Evolutionary conservation across 106 monocot species (phyloP), one percentile per base, ranked within the genome.

Genomic region (Dendrobium chrysotoxum): DNA sequence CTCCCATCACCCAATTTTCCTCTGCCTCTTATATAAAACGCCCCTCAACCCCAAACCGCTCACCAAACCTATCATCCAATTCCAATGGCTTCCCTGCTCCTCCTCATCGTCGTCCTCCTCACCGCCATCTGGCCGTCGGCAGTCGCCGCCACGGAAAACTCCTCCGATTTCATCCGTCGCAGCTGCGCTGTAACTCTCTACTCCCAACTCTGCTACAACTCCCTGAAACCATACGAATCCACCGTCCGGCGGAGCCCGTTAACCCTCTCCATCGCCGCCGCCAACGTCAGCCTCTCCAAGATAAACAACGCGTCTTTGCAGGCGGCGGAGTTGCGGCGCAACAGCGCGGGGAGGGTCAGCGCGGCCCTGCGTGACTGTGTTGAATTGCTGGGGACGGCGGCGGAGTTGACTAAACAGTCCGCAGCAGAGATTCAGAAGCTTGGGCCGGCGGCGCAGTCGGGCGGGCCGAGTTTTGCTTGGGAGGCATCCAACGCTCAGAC

Each of bases 401-500:
- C 3, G n/a, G 61, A 23, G 2, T 21, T n/a, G 61, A 61, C 61
- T 6, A 61, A 61, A 7, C 61, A 61, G 61, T 20, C 61, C 35
- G 72, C 21, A 13, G 45, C 78, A 25, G 86, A 86, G 66, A 40
- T 85, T 13, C 41, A 40, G 44, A 41, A 67, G 38, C 76, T 80
- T 15, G 23, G 40, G 2, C 47, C 58, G 23, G 57, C 17, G 10
- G 39, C 61, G 67, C 70, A 84, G 79, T 53, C 84, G 20, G 61
- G 23, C 61, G 61, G 61, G 20, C 8, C n/a, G 5, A 23, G 25
- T n/a, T n/a, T 53, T 9, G 53, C 53, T 20, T 90, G 85, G 95
- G 39, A 80, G 73, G 85, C 90, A 39, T 85, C 83, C 25, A 81
- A 81, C 53, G 80, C 46, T 47, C 80, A 74, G 75, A 81, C 75